A percentile compares a stretch with the other conserved stretches of the same genome.
These are phyloP conservation scores for Imleria badia DNA, from an alignment of 768 basidiomycete genomes.

Conservation along the genomic window DNA sequence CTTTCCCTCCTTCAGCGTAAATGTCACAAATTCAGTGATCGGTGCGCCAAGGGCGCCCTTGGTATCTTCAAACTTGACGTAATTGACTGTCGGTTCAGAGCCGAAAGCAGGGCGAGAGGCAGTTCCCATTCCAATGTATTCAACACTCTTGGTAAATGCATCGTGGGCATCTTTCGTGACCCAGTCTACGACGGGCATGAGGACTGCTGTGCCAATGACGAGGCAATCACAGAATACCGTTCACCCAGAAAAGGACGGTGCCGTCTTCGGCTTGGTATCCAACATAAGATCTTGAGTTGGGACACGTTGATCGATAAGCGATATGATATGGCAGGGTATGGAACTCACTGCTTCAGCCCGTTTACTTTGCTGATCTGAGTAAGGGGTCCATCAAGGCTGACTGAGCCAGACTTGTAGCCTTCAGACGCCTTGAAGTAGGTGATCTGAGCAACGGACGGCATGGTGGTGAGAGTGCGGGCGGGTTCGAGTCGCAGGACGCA, in stretches of 20 bases:
- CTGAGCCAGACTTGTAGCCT: constrained; percentile 17
- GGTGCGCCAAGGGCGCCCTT: constrained; percentile 23
- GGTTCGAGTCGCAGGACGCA: not conserved
- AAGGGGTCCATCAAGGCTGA: constrained; percentile 14
- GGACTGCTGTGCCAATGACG: not conserved
- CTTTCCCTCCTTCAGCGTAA: constrained; percentile 28
- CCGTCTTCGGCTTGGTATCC: constrained; percentile 31
- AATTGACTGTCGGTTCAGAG: constrained; percentile 15
- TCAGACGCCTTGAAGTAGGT: constrained; percentile 24
- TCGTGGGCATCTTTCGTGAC: constrained; percentile 19
- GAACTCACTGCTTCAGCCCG: constrained; percentile 23
- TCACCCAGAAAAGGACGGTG: constrained; percentile 28
- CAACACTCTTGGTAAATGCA: constrained; percentile 8
- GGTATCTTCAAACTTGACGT: constrained; percentile 24
- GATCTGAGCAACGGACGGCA: constrained; percentile 28
- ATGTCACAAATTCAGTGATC: constrained; percentile 35
- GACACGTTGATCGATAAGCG: constrained; percentile 6
- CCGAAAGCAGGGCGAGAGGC: constrained; percentile 16
- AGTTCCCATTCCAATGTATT: constrained; percentile 1
- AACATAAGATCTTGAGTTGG: constrained; percentile 25
- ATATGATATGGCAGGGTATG: not conserved
- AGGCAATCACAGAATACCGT: constrained; percentile 6
- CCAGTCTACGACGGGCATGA: constrained; percentile 24
- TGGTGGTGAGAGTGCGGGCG: constrained; percentile 11
- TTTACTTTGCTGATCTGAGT: constrained; percentile 6